Evolutionary conservation across 345 rosid genomes (phyloP).

Genomic region (Eucalyptus sp.): DNA sequence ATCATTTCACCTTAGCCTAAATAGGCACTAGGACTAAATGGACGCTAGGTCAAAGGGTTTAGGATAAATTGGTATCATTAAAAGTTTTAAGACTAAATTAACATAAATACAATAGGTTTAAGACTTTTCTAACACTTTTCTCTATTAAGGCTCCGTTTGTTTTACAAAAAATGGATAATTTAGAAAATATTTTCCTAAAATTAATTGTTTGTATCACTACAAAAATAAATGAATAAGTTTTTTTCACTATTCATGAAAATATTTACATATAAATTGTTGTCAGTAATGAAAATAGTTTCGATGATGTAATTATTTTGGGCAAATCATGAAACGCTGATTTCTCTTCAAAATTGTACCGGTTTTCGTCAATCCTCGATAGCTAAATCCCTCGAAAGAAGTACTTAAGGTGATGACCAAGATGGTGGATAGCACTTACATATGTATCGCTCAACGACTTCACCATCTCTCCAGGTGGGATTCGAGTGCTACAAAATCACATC

Average conservation of each 20-base stretch:
- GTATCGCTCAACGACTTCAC: not conserved
- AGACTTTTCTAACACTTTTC: fast-evolving
- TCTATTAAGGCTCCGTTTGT: fast-evolving
- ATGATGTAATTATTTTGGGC: no score
- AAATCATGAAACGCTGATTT: not conserved
- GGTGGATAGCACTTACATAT: not conserved
- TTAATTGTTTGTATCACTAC: no score
- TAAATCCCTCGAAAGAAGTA: not conserved
- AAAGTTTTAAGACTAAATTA: no score
- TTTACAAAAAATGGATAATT: no score
- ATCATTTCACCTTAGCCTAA: no score
- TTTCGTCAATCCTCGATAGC: not conserved
- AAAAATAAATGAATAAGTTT: no score
- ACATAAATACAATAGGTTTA: fast-evolving
- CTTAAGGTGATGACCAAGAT: not conserved
- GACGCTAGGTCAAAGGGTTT: no score
- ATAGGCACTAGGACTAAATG: no score
- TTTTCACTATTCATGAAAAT: fast-evolving
- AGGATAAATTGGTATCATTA: no score
- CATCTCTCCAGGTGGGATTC: not conserved
- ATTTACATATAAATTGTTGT: no score
- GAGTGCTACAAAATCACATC: not conserved
- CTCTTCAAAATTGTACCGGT: not conserved
- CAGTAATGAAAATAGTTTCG: fast-evolving
- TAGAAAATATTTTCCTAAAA: no score